Evolutionary conservation across 345 rosid species (phyloP), one percentile per base, ranked within the genome.

Genomic region (Arabis hirsuta): DNA sequence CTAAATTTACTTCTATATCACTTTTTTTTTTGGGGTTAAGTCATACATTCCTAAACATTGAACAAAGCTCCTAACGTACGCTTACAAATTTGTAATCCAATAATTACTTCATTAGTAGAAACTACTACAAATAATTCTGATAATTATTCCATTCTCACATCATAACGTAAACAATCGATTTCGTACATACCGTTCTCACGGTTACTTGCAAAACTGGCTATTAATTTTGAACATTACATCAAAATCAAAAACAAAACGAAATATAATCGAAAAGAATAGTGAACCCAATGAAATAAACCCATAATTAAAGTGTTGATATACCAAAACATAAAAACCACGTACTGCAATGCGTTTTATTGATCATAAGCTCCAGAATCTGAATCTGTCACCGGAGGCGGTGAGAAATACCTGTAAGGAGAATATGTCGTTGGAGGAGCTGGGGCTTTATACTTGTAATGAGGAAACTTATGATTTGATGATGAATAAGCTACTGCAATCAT

Each of bases 391-490:
- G 72, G 76, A 62, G 72, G 54, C 9, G 80, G 80, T 4, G 77
- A 77, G 80, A 77, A 77, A 14, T 77, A 77, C 34, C 72, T 76
- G 55, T 76, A 77, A 71, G 80, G 80, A 60, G 77, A 71, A 72
- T 65, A 77, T 6, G 76, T 76, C 0, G 67, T 63, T 0, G 80
- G 76, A 62, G 80, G 80, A 48, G 20, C 13, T n/a, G 76, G 80
- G 3, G 80, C 66, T 69, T 76, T 76, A 61, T 70, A 76, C 16
- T 76, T 76, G 76, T 76, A 76, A 65, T 77, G 76, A 41, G 80
- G 80, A 36, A 77, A 77, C 66, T 77, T 77, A 72, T 77, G 76
- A 26, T 34, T 58, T 71, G 73, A 31, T 31, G 80, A 51, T 1
- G 76, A 31, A 16, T 69, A 76, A 0, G 72, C 80, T 13, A 70